phyloP scores from a whole-genome alignment of 371 early-diverging fungal species.

The Actinomortierella ambigua region DNA sequence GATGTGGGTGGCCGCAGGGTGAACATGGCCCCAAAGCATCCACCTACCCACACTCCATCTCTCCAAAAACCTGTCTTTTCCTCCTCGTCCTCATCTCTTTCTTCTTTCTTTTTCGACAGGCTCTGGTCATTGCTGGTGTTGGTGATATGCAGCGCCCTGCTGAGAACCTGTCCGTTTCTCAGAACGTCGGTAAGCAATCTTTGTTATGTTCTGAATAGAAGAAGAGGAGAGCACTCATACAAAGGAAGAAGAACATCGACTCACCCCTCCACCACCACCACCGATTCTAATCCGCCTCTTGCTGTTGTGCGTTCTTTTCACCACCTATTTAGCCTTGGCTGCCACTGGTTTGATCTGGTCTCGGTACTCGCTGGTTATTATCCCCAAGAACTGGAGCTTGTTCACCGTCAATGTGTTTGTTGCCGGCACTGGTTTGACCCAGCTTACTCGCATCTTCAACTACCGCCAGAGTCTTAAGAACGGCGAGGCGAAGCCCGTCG shows the following conservation, averaged over 20 bases:
- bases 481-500: slow-evolving; percentile 2
- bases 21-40: too few relatives aligned
- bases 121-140: slow-evolving; percentile 91
- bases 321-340: slow-evolving; percentile 68
- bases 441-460: slow-evolving; percentile 81
- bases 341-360: slow-evolving; percentile 97
- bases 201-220: neutral
- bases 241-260: neutral
- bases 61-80: slow-evolving; percentile 1
- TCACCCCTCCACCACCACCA: neutral
- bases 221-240: neutral
- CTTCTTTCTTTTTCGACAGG: slow-evolving; percentile 42
- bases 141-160: slow-evolving; percentile 92
- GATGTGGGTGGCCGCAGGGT: too few relatives aligned
- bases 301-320: neutral
- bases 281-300: neutral
- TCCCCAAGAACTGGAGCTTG: slow-evolving; percentile 88
- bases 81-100: slow-evolving; percentile 3
- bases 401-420: slow-evolving; percentile 93
- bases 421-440: slow-evolving; percentile 86
- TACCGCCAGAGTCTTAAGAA: slow-evolving; percentile 30
- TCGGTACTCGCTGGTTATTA: slow-evolving; percentile 92
- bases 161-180: slow-evolving; percentile 85
- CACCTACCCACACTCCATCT: neutral
- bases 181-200: slow-evolving; percentile 68